These are phyloP conservation scores for Paraconiothyrium brasiliense DNA, from an alignment of 2,329 filamentous ascomycete genomes.

Conservation along the genomic window DNA sequence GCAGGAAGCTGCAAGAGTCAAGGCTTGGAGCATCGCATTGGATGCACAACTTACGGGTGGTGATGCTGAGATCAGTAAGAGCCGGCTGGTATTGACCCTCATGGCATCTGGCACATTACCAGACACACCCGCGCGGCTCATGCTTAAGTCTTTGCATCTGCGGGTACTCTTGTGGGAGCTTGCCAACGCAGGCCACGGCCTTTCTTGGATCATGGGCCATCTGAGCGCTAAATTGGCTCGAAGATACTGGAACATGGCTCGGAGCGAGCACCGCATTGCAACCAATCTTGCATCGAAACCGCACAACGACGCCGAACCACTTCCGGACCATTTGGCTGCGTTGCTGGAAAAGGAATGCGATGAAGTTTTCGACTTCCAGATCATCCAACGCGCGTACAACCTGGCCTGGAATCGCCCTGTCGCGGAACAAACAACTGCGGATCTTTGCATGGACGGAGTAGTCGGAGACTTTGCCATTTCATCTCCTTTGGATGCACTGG, in stretches of 20 bases:
- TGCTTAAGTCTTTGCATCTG: conserved; percentile 92
- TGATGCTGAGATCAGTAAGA: conserved; percentile 88
- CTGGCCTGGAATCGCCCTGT: conserved; percentile 87
- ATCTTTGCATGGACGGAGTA: conserved; percentile 81
- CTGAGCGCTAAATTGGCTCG: conserved; percentile 78
- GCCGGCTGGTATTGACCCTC: conserved; percentile 83
- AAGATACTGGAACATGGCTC: conserved; percentile 83
- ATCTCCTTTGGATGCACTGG: conserved; percentile 87
- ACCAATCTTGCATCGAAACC: conserved; percentile 44
- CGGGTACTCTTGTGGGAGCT: conserved; percentile 87
- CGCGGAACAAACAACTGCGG: conserved; percentile 69
- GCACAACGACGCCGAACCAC: conserved; percentile 67
- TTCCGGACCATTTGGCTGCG: conserved; percentile 79
- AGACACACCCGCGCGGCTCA: conserved; percentile 80
- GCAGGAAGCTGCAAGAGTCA: conserved; percentile 84
- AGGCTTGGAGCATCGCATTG: conserved; percentile 91
- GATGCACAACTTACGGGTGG: conserved; percentile 93
- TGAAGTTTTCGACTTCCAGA: conserved; percentile 77
- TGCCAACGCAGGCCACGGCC: conserved; percentile 71
- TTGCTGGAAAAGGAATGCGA: conserved; percentile 84
- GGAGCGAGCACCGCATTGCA: conserved; percentile 65
- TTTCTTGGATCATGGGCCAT: conserved; percentile 71
- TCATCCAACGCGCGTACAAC: conserved; percentile 88
- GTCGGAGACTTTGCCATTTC: conserved; percentile 86
- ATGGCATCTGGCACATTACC: conserved; percentile 89